Evolutionary conservation across 148 eudicot genomes (phyloP).

Genomic region (Rhododendron griersonianum): DNA sequence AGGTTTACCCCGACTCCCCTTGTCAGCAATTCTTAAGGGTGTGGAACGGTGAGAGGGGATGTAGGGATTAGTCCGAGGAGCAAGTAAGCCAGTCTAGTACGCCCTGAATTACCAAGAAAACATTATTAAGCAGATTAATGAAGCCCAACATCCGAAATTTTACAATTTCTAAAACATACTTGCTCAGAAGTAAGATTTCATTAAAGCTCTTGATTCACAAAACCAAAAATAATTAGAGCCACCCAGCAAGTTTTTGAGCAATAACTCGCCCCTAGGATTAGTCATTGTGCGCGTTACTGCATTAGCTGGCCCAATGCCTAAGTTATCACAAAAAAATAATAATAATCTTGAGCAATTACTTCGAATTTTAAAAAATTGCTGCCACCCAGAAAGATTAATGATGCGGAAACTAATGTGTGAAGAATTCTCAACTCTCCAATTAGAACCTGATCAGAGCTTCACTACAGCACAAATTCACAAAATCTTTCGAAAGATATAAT

Average conservation of each 20-base stretch:
- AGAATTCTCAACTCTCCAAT: not conserved
- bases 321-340: no score
- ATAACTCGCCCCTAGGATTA: not conserved
- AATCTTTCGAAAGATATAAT: not conserved
- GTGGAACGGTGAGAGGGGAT: not conserved
- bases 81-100: not conserved
- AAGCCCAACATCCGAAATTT: not conserved
- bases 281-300: no score
- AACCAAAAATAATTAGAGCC: not conserved
- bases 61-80: not conserved
- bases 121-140: not conserved
- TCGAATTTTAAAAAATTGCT: not conserved
- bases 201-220: not conserved
- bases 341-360: not conserved
- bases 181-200: not conserved
- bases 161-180: not conserved
- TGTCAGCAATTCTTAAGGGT: not conserved
- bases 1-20: not conserved
- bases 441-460: not conserved
- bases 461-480: not conserved
- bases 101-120: not conserved
- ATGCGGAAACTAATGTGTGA: not conserved
- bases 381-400: not conserved
- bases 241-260: not conserved
- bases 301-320: no score